phyloP scores from a whole-genome alignment of 2,329 filamentous ascomycete species.

The Gremmenia infestans region DNA sequence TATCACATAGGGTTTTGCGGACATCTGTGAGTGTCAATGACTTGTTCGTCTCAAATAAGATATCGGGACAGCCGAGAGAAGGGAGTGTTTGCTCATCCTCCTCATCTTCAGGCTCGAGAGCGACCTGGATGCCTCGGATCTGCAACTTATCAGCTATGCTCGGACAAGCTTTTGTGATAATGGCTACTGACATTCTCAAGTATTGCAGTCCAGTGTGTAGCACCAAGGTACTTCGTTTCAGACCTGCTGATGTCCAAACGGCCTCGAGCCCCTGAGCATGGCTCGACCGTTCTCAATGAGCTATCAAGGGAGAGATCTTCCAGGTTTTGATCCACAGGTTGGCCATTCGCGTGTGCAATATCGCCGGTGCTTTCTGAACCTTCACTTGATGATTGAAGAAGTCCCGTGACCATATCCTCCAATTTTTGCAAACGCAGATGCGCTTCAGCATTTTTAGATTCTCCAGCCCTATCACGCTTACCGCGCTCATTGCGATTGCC shows the following conservation, averaged over 20 bases:
- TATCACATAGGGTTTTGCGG: conserved; percentile 41
- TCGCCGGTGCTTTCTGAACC: not conserved
- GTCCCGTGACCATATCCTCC: conserved; percentile 10
- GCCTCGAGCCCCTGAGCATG: not conserved
- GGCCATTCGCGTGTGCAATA: not conserved
- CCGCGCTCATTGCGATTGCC: not conserved
- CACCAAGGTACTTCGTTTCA: conserved; percentile 47
- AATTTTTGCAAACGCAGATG: conserved; percentile 10
- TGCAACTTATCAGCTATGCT: conserved; percentile 22
- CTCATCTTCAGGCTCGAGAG: conserved; percentile 39
- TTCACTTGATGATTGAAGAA: conserved; percentile 2
- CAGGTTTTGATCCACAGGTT: not conserved
- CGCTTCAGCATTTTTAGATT: conserved; percentile 5
- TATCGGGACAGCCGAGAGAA: not conserved
- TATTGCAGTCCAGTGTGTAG: conserved; percentile 54
- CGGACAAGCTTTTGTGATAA: not conserved
- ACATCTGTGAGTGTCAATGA: conserved; percentile 33
- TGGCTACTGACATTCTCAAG: conserved; percentile 46
- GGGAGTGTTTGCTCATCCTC: not conserved
- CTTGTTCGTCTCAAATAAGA: conserved; percentile 1
- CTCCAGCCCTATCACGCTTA: not conserved
- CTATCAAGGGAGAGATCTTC: not conserved
- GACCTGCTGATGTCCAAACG: conserved; percentile 3
- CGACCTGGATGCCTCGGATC: conserved; percentile 52
- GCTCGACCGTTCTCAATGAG: not conserved